Evolutionary conservation across 164 flowering plant genomes (phyloP), one percentile per base, ranked within the genome.

Genomic region (Nymphaea colorata): DNA sequence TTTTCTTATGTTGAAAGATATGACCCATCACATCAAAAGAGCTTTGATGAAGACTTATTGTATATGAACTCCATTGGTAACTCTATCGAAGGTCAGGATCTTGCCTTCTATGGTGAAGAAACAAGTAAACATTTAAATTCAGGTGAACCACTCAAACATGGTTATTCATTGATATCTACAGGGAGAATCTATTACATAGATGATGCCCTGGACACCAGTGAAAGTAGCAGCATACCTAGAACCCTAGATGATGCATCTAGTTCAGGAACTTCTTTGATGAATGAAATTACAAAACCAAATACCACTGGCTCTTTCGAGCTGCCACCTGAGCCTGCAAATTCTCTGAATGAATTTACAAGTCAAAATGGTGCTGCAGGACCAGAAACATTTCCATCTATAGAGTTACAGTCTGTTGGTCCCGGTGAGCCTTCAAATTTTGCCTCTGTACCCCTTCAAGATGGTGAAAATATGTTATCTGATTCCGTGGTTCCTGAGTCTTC

Each of bases 121-220:
- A 45, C 66, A 65, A 65, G 67, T 62, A 65, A 70, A 47, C 66
- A 60, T 53, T 67, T 64, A 47, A 42, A 70, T 72, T 73, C 75
- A n/a, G 53, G 70, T 75, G 75, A 67, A 16, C n/a, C 66, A 25
- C 59, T 55, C 14, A 43, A 64, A 5, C 64, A 73, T 79, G 73
- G 65, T 62, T 75, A 76, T 65, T 67, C 79, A 43, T 65, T 61
- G 43, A 77, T 64, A 64, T 63, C 70, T 41, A 43, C 64, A 6
- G 62, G 66, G 67, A 77, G 74, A 41, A 4, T 66, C 14, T 61
- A 70, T 17, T 42, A 63, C 51, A 36, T 64, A 44, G 75, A 66
- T 44, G 76, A 66, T n/a, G 70, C 74, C 67, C 69, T 85, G 59
- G 72, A 53, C 66, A 82, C 64, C 72, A 79, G 81, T 3, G 87